A percentile compares a stretch with the other conserved stretches of the same genome.
These are phyloP conservation scores for Russula dissimulans DNA, from an alignment of 768 basidiomycete species.

Conservation along the genomic window DNA sequence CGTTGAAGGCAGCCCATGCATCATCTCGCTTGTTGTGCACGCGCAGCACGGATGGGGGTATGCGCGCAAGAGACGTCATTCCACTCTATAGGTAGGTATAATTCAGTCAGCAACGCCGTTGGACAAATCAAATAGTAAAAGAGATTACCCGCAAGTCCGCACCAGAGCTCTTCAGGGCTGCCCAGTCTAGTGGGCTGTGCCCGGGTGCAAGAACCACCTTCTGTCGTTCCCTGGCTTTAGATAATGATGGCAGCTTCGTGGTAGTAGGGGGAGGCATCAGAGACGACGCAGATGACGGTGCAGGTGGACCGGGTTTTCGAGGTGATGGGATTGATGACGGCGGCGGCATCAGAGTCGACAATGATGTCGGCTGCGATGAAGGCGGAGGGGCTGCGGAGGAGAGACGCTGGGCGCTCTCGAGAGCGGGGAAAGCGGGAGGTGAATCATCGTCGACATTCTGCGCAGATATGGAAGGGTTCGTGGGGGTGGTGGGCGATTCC, in stretches of 20 bases:
- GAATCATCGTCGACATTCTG: conserved; percentile 40
- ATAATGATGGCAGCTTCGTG: conserved; percentile 42
- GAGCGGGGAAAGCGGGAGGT: conserved; percentile 67
- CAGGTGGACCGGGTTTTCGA: conserved; percentile 21
- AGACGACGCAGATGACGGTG: conserved; percentile 28
- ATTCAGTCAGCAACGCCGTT: not conserved
- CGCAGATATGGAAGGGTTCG: conserved; percentile 30
- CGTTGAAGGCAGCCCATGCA: conserved; percentile 88
- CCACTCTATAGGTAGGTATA: conserved; percentile 41
- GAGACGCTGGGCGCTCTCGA: conserved; percentile 63
- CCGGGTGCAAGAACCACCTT: conserved; percentile 92
- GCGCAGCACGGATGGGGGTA: conserved; percentile 71
- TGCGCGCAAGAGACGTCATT: conserved; percentile 46
- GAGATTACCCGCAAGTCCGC: conserved; percentile 60
- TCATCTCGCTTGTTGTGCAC: conserved; percentile 76
- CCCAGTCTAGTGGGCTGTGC: conserved; percentile 91
- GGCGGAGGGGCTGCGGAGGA: conserved; percentile 23
- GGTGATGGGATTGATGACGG: conserved; percentile 32
- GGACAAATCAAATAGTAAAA: not conserved
- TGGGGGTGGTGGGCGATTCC: conserved; percentile 35
- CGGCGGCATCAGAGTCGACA: conserved; percentile 24
- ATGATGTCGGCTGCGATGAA: conserved; percentile 4
- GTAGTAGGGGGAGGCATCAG: conserved; percentile 56
- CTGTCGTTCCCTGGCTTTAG: conserved; percentile 43
- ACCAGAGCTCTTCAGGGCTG: conserved; percentile 74